Percentiles rank a stretch among this genome's conserved stretches.
These are phyloP conservation scores for Sodiomyces alkalinus DNA, from an alignment of 2,329 filamentous ascomycete genomes.

Conservation along the genomic window DNA sequence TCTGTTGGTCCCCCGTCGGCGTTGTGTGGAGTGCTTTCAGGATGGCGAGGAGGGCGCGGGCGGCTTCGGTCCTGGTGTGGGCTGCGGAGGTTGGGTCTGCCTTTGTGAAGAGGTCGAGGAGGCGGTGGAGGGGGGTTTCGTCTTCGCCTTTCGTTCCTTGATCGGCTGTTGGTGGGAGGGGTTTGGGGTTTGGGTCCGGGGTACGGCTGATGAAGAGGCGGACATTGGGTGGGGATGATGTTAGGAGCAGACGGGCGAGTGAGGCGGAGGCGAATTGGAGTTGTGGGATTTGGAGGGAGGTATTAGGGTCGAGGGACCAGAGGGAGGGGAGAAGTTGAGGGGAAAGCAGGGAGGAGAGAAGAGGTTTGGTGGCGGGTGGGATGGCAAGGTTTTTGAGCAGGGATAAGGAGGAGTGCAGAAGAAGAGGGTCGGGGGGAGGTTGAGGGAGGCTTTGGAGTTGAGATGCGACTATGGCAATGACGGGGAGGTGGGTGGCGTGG, in stretches of 20 bases:
- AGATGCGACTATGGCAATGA: constrained; percentile 19
- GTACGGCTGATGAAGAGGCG: constrained; percentile 27
- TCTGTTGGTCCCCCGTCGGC: too few relatives aligned
- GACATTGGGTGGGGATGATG: constrained; percentile 37
- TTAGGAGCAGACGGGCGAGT: constrained; percentile 39
- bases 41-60: constrained; percentile 34
- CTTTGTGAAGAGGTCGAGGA: constrained; percentile 21
- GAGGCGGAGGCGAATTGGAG: constrained; percentile 46
- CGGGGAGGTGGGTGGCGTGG: constrained; percentile 23
- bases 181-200: constrained; percentile 14
- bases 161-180: background rate
- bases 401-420: constrained; percentile 40
- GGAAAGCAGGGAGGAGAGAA: constrained; percentile 30
- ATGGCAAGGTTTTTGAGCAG: constrained; percentile 53
- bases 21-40: constrained; percentile 39
- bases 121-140: constrained; percentile 18
- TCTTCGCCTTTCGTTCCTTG: constrained; percentile 9
- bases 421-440: constrained; percentile 25
- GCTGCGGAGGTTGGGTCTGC: constrained; percentile 18
- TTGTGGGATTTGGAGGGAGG: constrained; percentile 25
- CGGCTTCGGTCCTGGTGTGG: constrained; percentile 44
- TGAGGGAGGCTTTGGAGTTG: constrained; percentile 12
- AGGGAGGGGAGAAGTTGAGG: constrained; percentile 32
- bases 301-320: constrained; percentile 33
- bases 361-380: constrained; percentile 35